Conservation (phyloP, 208 protist genomes). For the Vickermania spadyakhi region DNA sequence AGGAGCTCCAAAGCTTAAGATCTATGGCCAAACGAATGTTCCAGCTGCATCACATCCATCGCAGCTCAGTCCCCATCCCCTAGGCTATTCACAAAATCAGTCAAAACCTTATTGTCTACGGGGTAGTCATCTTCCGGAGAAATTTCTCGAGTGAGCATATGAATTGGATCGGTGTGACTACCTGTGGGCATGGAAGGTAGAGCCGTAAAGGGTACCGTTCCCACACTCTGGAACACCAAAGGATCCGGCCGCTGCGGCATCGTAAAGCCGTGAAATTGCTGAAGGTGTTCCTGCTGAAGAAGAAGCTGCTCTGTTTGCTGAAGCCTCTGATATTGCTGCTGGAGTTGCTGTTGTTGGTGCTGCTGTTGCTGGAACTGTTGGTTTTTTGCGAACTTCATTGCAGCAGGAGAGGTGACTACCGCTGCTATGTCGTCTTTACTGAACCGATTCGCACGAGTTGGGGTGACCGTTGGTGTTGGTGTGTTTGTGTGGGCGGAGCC, state of each 20-base stretch:
- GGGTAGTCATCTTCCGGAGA: not conserved
- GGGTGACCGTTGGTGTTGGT: not conserved
- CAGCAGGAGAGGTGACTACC: not conserved
- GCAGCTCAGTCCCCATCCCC: not conserved
- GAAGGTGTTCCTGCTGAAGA: not conserved
- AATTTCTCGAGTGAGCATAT: too few species aligned
- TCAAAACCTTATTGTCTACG: not conserved
- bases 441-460: not conserved
- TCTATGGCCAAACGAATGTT: too few species aligned
- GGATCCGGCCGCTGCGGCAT: not conserved
- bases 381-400: constrained; percentile 2
- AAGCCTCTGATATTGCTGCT: not conserved
- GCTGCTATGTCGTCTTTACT: not conserved
- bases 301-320: not conserved
- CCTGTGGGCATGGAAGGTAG: too few species aligned
- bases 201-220: too few species aligned
- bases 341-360: not conserved
- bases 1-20: too few species aligned
- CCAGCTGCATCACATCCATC: too few species aligned
- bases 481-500: not conserved
- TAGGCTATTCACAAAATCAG: not conserved
- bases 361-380: not conserved
- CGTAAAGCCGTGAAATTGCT: not conserved
- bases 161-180: too few species aligned
- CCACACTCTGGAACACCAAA: too few species aligned